Percentiles rank a stretch among this genome's conserved stretches.
Conservation (phyloP, 2,329 filamentous ascomycete genomes). For the Neoascochyta sp. region DNA sequence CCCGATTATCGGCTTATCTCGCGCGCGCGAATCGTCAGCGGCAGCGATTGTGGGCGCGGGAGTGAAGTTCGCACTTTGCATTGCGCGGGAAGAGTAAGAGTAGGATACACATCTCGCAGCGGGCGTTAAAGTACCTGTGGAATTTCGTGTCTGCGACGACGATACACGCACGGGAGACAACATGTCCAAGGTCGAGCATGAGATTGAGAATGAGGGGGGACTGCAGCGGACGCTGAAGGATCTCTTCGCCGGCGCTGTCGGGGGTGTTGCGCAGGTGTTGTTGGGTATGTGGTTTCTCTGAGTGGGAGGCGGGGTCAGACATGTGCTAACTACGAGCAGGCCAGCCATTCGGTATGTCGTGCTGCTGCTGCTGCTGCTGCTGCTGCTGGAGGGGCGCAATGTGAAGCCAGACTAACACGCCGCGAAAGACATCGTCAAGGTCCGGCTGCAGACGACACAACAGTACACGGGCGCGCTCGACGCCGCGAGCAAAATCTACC, state of each 20-base stretch:
- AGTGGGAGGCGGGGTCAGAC: background rate
- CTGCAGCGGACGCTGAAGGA: conserved; percentile 66
- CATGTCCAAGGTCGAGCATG: conserved; percentile 37
- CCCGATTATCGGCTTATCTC: too few relatives aligned
- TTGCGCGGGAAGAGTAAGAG: too few relatives aligned
- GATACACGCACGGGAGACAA: too few relatives aligned
- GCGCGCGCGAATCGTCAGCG: too few relatives aligned
- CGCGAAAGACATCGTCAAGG: conserved; percentile 85
- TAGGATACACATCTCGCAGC: too few relatives aligned
- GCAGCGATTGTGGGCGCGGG: too few relatives aligned
- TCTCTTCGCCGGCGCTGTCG: conserved; percentile 82
- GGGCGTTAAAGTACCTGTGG: too few relatives aligned
- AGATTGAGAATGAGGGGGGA: conserved; percentile 37
- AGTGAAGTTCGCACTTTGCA: too few relatives aligned
- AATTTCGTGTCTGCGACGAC: too few relatives aligned
- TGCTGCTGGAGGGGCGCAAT: too few relatives aligned
- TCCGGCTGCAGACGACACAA: conserved; percentile 84
- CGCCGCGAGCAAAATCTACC: conserved; percentile 79
- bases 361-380: too few relatives aligned
- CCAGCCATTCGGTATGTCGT: conserved; percentile 60
- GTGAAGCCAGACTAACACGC: too few relatives aligned
- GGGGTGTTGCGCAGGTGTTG: conserved; percentile 89
- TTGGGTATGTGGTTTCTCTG: conserved; percentile 70
- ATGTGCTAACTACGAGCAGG: conserved; percentile 42
- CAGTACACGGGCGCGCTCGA: conserved; percentile 77